Evolutionary conservation across 2,329 filamentous ascomycete species (phyloP).

Genomic region (Trichoderma sp.): DNA sequence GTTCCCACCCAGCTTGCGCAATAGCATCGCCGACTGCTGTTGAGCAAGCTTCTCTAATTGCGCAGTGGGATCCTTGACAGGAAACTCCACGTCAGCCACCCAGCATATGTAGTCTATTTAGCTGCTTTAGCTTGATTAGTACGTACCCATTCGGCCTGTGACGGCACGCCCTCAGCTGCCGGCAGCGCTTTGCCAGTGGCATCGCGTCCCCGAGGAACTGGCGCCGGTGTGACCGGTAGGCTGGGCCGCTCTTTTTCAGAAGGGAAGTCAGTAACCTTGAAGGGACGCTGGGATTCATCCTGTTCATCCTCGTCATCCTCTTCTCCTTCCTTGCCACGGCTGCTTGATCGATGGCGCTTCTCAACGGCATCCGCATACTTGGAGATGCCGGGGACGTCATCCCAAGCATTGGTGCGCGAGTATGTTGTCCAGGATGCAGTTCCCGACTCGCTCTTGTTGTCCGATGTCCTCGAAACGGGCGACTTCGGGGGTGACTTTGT

Average conservation of each 20-base stretch:
- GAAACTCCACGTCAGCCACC: slow-evolving; percentile 50
- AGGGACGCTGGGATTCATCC: slow-evolving; percentile 37
- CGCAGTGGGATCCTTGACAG: slow-evolving; percentile 63
- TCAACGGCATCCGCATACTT: slow-evolving; percentile 78
- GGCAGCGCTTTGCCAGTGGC: slow-evolving; percentile 61
- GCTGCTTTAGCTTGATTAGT: slow-evolving; percentile 50
- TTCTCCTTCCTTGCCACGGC: slow-evolving; percentile 22
- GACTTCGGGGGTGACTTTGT: slow-evolving; percentile 27
- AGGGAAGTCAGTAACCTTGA: slow-evolving; percentile 84
- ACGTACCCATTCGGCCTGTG: slow-evolving; percentile 94
- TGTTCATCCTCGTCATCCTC: slow-evolving; percentile 5
- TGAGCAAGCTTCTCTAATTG: slow-evolving; percentile 68
- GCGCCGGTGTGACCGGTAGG: slow-evolving; percentile 85
- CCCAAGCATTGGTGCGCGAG: slow-evolving; percentile 84
- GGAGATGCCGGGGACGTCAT: slow-evolving; percentile 83
- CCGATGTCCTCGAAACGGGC: slow-evolving; percentile 22
- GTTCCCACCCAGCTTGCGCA: slow-evolving; percentile 48
- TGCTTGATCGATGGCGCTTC: slow-evolving; percentile 48
- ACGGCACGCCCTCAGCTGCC: slow-evolving; percentile 75
- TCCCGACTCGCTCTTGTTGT: slow-evolving; percentile 36
- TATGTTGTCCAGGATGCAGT: slow-evolving; percentile 69
- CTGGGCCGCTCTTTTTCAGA: slow-evolving; percentile 78
- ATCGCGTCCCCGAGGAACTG: slow-evolving; percentile 60
- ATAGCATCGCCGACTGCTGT: slow-evolving; percentile 61
- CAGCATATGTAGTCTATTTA: slow-evolving; percentile 52